Evolutionary conservation across 192 early-diverging fungal species (phyloP).

Genomic region (Irineochytrium annulatum): DNA sequence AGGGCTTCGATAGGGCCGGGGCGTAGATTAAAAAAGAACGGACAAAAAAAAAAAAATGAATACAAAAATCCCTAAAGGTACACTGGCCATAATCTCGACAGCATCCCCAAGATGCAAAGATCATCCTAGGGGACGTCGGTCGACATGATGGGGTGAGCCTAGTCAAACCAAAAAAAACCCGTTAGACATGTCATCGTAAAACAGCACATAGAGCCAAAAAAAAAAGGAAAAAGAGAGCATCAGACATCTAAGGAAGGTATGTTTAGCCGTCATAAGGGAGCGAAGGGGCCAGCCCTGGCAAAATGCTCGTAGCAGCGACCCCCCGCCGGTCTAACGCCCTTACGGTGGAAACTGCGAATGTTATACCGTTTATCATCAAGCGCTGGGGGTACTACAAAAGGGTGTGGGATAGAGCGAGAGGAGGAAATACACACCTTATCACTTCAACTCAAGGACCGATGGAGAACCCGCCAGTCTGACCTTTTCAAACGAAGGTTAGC

Average conservation of each 20-base stretch:
- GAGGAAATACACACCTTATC: background rate
- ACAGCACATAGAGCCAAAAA: too few relatives aligned
- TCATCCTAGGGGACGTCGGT: too few relatives aligned
- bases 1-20: too few relatives aligned
- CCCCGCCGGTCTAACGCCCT: background rate
- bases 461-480: background rate
- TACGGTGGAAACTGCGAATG: slow-evolving; percentile 12
- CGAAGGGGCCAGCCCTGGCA: background rate
- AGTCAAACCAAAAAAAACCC: too few relatives aligned
- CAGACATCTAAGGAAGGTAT: slow-evolving; percentile 12
- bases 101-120: too few relatives aligned
- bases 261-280: background rate
- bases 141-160: too few relatives aligned
- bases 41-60: too few relatives aligned
- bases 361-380: background rate
- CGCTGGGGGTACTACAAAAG: background rate
- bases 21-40: too few relatives aligned
- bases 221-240: background rate
- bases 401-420: background rate
- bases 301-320: slow-evolving; percentile 9
- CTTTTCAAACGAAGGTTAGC: background rate
- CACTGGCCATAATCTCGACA: too few relatives aligned
- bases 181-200: too few relatives aligned
- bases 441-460: background rate
- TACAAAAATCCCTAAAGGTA: too few relatives aligned